phyloP scores from a whole-genome alignment of 208 protist genomes.

The Leptomonas pyrrhocoris region DNA sequence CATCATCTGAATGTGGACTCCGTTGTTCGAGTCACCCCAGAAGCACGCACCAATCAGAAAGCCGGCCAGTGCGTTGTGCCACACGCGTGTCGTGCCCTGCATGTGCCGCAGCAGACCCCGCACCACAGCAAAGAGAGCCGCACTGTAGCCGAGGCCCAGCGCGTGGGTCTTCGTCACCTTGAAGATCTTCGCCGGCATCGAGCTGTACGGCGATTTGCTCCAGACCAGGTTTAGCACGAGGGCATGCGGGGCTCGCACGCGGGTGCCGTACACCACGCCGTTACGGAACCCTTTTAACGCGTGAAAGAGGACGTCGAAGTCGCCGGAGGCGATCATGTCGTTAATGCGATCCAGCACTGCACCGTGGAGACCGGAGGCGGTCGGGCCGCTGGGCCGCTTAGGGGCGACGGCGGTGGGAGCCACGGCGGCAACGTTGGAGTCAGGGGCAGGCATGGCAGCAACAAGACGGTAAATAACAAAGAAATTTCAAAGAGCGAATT shows the following conservation, averaged over 20 bases:
- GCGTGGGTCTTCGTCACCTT: conserved; percentile 75
- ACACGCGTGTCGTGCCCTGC: conserved; percentile 41
- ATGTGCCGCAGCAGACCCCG: conserved; percentile 43
- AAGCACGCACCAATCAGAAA: conserved; percentile 70
- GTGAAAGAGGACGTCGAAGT: conserved; percentile 65
- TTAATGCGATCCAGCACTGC: conserved; percentile 47
- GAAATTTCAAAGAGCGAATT: conserved; percentile 4
- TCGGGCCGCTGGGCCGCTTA: background rate
- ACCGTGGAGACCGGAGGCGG: conserved; percentile 24
- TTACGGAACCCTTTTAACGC: conserved; percentile 87
- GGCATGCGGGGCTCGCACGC: conserved; percentile 85
- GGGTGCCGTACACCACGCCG: conserved; percentile 85
- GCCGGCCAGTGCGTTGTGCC: conserved; percentile 83
- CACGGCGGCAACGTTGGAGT: background rate
- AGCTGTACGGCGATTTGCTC: conserved; percentile 65
- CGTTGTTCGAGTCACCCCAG: conserved; percentile 73
- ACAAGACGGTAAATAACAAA: background rate
- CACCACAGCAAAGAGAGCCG: conserved; percentile 62
- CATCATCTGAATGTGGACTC: conserved; percentile 87
- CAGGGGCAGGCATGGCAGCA: conserved; percentile 9
- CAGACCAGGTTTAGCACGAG: conserved; percentile 89
- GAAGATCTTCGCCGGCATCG: conserved; percentile 64
- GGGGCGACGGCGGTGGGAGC: background rate
- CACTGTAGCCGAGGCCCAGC: conserved; percentile 68
- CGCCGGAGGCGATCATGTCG: conserved; percentile 65